Evolutionary conservation across 495 filamentous ascomycete species (phyloP).

Genomic region (Aspergillus taichungensis): DNA sequence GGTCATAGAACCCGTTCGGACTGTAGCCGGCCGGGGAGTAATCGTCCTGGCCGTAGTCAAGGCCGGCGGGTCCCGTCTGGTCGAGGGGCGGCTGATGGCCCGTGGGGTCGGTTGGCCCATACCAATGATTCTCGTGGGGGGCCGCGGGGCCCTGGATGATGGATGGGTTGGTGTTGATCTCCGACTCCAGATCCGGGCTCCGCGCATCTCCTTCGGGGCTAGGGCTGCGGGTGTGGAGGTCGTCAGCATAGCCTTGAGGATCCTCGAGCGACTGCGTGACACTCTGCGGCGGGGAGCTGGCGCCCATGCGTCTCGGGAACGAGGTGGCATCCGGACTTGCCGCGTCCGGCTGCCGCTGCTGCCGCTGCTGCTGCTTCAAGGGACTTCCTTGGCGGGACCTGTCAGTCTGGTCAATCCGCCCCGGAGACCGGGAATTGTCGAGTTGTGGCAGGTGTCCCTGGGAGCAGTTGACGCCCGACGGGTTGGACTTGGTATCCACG

Average conservation of each 20-base stretch:
- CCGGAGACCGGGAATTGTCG: slow-evolving; percentile 7
- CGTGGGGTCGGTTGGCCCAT: slow-evolving; percentile 40
- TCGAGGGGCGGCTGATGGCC: slow-evolving; percentile 34
- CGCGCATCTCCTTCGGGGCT: slow-evolving; percentile 52
- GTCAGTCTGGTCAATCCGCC: slow-evolving; percentile 11
- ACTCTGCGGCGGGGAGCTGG: slow-evolving; percentile 68
- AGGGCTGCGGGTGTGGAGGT: slow-evolving; percentile 45
- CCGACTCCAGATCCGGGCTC: slow-evolving; percentile 44
- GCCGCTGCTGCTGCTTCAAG: slow-evolving; percentile 39
- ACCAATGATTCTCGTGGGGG: slow-evolving; percentile 43
- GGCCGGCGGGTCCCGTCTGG: slow-evolving; percentile 33
- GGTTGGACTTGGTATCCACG: slow-evolving; percentile 30
- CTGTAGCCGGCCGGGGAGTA: slow-evolving; percentile 31
- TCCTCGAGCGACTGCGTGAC: slow-evolving; percentile 56
- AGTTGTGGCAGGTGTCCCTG: slow-evolving; percentile 28
- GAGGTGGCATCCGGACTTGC: slow-evolving; percentile 35
- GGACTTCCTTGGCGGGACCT: slow-evolving; percentile 30
- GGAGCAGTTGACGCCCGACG: slow-evolving; percentile 26
- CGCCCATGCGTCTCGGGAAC: slow-evolving; percentile 38
- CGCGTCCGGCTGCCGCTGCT: slow-evolving; percentile 35
- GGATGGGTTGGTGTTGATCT: slow-evolving; percentile 71
- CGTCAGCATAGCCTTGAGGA: slow-evolving; percentile 51
- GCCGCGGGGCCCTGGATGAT: slow-evolving; percentile 61
- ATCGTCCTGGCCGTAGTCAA: slow-evolving; percentile 28
- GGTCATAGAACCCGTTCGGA: slow-evolving; percentile 27